Evolutionary conservation across 169 alveolate genomes (phyloP).

Genomic region (Eimeria brunetti): DNA sequence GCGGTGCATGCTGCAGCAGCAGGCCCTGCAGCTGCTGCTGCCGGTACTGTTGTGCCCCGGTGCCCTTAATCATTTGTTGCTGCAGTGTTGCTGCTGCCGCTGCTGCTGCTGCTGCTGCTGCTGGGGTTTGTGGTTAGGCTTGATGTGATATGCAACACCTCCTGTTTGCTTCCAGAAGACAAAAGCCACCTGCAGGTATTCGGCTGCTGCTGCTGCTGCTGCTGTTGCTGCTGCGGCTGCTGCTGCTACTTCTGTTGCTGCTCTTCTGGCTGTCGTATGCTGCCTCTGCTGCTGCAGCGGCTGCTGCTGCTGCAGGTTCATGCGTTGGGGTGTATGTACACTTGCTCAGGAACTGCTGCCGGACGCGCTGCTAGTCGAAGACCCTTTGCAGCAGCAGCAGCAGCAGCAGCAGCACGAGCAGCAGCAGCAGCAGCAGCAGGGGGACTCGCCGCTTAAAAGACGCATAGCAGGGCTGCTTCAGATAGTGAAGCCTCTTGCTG

Average conservation of each 20-base stretch:
- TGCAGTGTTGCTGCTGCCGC: slow-evolving; percentile 24
- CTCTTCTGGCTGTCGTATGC: neutral
- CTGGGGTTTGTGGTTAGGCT: slow-evolving; percentile 36
- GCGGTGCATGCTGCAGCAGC: neutral
- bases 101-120: slow-evolving; percentile 39
- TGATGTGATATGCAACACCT: slow-evolving; percentile 46
- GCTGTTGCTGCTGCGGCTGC: neutral
- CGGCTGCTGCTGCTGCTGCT: slow-evolving; percentile 33
- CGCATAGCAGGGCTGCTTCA: neutral
- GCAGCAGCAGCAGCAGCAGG: slow-evolving; percentile 31
- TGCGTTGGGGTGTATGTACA: neutral
- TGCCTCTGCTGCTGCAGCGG: slow-evolving; percentile 4
- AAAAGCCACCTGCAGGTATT: neutral
- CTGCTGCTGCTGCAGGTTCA: slow-evolving; percentile 49
- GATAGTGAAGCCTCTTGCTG: slow-evolving; percentile 52
- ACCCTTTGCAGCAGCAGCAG: slow-evolving; percentile 56
- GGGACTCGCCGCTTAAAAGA: neutral
- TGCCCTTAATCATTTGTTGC: neutral
- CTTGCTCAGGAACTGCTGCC: slow-evolving; percentile 22
- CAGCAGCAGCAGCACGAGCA: neutral
- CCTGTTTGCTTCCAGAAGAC: neutral
- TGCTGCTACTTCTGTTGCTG: neutral
- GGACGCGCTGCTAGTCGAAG: slow-evolving; percentile 22
- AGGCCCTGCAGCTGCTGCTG: slow-evolving; percentile 18
- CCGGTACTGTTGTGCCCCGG: neutral